Conservation (phyloP, 2,329 filamentous ascomycete species). For the Fusarium pseudograminearum region DNA sequence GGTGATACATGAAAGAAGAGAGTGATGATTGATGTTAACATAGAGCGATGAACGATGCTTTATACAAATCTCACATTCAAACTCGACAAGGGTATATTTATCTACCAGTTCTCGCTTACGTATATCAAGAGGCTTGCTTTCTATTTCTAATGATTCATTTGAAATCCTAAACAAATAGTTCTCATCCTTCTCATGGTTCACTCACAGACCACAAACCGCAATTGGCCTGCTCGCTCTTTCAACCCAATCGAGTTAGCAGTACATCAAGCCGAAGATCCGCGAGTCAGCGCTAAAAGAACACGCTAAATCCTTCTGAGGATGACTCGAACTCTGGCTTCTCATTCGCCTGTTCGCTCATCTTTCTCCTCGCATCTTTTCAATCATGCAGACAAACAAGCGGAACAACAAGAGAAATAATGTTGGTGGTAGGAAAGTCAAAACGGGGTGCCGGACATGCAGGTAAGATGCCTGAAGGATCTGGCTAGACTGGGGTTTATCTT, state of each 20-base stretch:
- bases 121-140: too few relatives aligned
- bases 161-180: neutral
- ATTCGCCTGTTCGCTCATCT: slow-evolving; percentile 30
- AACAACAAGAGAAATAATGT: fast-evolving
- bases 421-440: slow-evolving; percentile 54
- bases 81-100: fast-evolving
- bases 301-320: neutral
- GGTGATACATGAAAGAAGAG: neutral
- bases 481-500: neutral
- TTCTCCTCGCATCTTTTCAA: slow-evolving; percentile 2
- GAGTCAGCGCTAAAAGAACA: neutral
- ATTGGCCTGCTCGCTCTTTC: slow-evolving; percentile 12
- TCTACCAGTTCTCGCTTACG: neutral
- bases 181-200: fast-evolving
- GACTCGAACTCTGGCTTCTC: neutral
- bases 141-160: neutral
- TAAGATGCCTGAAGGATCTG: slow-evolving; percentile 40
- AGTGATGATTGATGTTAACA: fast-evolving
- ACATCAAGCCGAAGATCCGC: neutral
- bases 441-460: slow-evolving; percentile 59
- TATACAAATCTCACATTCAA: neutral
- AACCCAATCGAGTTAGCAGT: neutral
- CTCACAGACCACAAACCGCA: fast-evolving
- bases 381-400: slow-evolving; percentile 37
- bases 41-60: fast-evolving